phyloP scores from a whole-genome alignment of 768 basidiomycete genomes.

The Pisolithus orientalis region DNA sequence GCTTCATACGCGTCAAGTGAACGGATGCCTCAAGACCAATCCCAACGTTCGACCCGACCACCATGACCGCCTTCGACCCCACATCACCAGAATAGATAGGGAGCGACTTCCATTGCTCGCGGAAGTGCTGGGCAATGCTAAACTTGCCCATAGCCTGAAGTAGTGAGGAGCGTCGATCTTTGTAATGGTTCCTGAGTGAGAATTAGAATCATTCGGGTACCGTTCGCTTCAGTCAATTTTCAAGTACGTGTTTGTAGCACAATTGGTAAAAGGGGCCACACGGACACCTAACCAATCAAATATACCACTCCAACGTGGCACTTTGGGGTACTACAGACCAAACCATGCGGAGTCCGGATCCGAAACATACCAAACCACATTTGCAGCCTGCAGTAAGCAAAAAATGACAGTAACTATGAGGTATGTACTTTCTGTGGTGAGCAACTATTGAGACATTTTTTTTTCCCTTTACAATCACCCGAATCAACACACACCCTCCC shows the following conservation, averaged over 20 bases:
- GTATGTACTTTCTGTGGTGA: too few relatives aligned
- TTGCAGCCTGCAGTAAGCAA: too few relatives aligned
- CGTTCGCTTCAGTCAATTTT: too few relatives aligned
- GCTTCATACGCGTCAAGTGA: constrained; percentile 27
- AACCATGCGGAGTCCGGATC: too few relatives aligned
- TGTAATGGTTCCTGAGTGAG: background rate
- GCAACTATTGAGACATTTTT: background rate
- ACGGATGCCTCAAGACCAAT: constrained; percentile 25
- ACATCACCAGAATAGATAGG: constrained; percentile 28
- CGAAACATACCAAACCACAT: too few relatives aligned
- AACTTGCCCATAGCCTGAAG: constrained; percentile 9
- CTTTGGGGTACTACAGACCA: too few relatives aligned
- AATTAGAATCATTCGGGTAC: too few relatives aligned
- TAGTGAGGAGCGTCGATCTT: background rate
- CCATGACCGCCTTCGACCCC: constrained; percentile 41
- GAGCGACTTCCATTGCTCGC: constrained; percentile 18
- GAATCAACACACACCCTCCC: background rate
- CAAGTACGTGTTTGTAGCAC: too few relatives aligned
- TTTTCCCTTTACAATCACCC: background rate
- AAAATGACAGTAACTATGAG: too few relatives aligned
- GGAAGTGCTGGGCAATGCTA: constrained; percentile 10
- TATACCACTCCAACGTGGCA: too few relatives aligned
- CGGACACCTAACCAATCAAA: too few relatives aligned
- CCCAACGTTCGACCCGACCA: constrained; percentile 46
- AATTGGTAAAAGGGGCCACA: too few relatives aligned